These are phyloP conservation scores for Colletotrichum sansevieriae DNA, from an alignment of 2,329 filamentous ascomycete species.

Conservation along the genomic window DNA sequence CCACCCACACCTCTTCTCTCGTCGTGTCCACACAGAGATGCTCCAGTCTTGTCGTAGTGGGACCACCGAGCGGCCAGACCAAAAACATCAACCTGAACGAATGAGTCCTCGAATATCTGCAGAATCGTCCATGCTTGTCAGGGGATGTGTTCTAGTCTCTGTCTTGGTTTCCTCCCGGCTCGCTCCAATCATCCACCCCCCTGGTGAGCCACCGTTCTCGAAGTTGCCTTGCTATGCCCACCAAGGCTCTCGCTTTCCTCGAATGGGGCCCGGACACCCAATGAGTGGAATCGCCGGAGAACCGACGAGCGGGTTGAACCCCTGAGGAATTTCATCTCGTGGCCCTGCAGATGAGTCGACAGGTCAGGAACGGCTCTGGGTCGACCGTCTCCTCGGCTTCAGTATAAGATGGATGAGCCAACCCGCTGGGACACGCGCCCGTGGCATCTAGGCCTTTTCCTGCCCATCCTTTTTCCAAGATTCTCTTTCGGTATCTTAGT, in stretches of 20 bases:
- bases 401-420: conserved; percentile 31
- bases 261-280: conserved; percentile 7
- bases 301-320: conserved; percentile 15
- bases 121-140: conserved; percentile 17
- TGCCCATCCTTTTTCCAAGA: conserved; percentile 21
- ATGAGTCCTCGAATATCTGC: conserved; percentile 6
- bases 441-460: conserved; percentile 19
- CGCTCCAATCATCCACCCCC: background rate
- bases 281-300: conserved; percentile 28
- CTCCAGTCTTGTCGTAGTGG: background rate
- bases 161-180: conserved; percentile 3
- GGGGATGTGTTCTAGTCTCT: conserved; percentile 36
- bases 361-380: conserved; percentile 26
- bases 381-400: conserved; percentile 17
- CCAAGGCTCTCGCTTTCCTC: conserved; percentile 16
- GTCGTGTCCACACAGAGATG: background rate
- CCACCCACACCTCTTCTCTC: conserved; percentile 4
- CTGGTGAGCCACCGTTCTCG: conserved; percentile 5
- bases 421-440: conserved; percentile 28
- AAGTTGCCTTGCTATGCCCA: background rate
- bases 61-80: conserved; percentile 6
- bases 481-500: conserved; percentile 26
- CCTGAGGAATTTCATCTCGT: conserved; percentile 30
- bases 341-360: conserved; percentile 23
- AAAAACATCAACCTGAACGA: background rate